Conservation (phyloP, 1,284 basidiomycete genomes). For the Phellinidium pouzarii region DNA sequence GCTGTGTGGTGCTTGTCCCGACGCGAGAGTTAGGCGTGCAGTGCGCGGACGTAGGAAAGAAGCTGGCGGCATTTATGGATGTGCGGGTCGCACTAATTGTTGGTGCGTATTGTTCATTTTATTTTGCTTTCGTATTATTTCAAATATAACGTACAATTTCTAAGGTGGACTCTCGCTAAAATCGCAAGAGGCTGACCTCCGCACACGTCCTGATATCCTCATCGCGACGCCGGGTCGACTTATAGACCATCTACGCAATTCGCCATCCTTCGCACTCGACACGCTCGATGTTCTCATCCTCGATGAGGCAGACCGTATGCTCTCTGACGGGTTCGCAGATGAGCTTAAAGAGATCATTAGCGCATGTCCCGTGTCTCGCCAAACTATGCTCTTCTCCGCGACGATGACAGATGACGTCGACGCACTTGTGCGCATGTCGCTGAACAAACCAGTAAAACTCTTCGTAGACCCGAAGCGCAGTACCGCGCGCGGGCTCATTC, state of each 20-base stretch:
- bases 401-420: constrained; percentile 98
- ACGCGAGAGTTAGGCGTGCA: constrained; percentile 94
- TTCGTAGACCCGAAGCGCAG: constrained; percentile 93
- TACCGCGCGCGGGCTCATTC: constrained; percentile 84
- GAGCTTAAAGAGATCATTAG: constrained; percentile 92
- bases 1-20: constrained; percentile 88
- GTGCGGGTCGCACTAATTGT: constrained; percentile 85
- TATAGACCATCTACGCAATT: constrained; percentile 96
- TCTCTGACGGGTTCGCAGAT: constrained; percentile 96
- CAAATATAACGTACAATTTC: constrained; percentile 4
- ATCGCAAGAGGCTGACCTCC: constrained; percentile 80
- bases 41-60: constrained; percentile 86
- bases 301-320: constrained; percentile 97
- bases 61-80: constrained; percentile 82
- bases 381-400: constrained; percentile 98
- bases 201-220: constrained; percentile 84
- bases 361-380: constrained; percentile 81
- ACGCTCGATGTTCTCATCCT: constrained; percentile 91
- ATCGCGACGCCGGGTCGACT: constrained; percentile 95
- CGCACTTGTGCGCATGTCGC: constrained; percentile 85
- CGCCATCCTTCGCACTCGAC: constrained; percentile 88
- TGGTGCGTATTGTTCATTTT: constrained; percentile 43
- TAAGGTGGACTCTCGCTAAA: constrained; percentile 87
- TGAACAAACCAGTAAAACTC: constrained; percentile 87
- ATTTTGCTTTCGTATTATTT: constrained; percentile 11